Percentiles rank a stretch among this genome's conserved stretches.
Evolutionary conservation across 2,329 filamentous ascomycete genomes (phyloP).

Genomic region (Pseudocercospora vitis): DNA sequence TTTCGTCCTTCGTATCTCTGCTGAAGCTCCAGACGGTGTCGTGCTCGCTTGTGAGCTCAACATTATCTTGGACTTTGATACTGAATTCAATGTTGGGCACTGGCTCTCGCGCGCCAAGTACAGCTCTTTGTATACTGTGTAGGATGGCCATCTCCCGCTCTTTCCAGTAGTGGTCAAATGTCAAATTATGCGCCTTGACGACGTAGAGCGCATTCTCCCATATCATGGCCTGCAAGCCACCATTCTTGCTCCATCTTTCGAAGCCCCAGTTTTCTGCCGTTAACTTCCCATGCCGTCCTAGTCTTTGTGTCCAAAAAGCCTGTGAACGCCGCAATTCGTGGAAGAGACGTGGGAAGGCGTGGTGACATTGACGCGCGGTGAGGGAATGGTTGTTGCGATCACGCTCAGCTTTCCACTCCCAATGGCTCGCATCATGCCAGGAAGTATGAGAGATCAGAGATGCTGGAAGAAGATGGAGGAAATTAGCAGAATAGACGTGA

Average conservation of each 20-base stretch:
- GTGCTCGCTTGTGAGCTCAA: constrained; percentile 29
- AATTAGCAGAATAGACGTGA: too few species aligned
- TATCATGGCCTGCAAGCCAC: constrained; percentile 40
- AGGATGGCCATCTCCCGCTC: constrained; percentile 44
- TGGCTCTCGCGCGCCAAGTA: constrained; percentile 42
- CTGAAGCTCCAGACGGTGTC: constrained; percentile 47
- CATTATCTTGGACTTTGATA: constrained; percentile 51
- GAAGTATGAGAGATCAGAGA: too few species aligned
- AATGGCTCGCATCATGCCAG: too few species aligned
- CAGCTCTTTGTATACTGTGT: constrained; percentile 50
- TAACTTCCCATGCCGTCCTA: constrained; percentile 26
- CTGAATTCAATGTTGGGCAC: constrained; percentile 54
- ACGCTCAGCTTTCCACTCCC: constrained; percentile 22
- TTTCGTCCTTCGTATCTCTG: constrained; percentile 32
- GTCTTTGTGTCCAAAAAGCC: constrained; percentile 28
- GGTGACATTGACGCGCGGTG: constrained; percentile 34
- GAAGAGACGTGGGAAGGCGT: constrained; percentile 37
- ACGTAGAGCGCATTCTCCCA: constrained; percentile 41
- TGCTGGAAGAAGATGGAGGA: too few species aligned
- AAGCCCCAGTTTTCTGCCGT: constrained; percentile 33
- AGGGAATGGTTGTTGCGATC: constrained; percentile 37
- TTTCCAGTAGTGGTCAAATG: constrained; percentile 33
- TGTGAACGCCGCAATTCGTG: constrained; percentile 36
- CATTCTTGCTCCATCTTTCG: constrained; percentile 35
- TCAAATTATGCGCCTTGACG: constrained; percentile 36